These are phyloP conservation scores for Sequoiadendron giganteum DNA, from an alignment of 75 land plant genomes.

Conservation along the genomic window DNA sequence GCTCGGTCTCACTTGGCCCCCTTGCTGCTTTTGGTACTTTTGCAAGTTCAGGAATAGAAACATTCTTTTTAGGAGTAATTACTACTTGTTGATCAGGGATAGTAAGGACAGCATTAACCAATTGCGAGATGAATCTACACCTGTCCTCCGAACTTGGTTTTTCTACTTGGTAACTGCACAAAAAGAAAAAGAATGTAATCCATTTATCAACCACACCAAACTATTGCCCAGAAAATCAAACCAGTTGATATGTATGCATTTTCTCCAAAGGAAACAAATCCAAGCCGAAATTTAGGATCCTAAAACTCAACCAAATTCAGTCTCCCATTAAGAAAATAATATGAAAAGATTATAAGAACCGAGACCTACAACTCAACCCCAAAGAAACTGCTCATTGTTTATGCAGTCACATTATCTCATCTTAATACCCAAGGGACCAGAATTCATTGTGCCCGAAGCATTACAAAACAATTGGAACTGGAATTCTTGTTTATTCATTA, in stretches of 20 bases:
- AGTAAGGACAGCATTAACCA: constrained; percentile 62
- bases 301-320: neutral
- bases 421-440: neutral
- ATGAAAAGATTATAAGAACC: neutral
- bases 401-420: neutral
- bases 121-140: constrained; percentile 52
- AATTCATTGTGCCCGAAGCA: neutral
- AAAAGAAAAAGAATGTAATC: neutral
- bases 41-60: constrained; percentile 58
- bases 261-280: neutral
- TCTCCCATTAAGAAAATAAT: neutral
- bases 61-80: constrained; percentile 20
- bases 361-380: neutral
- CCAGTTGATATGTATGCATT: neutral
- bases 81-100: constrained; percentile 34
- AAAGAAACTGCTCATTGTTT: neutral
- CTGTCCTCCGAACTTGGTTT: constrained; percentile 69
- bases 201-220: neutral
- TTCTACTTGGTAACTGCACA: constrained; percentile 68
- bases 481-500: neutral
- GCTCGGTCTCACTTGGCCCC: constrained; percentile 81
- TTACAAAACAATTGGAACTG: neutral
- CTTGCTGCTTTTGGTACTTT: constrained; percentile 75
- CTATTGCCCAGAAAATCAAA: neutral
- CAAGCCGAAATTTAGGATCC: neutral